These are phyloP conservation scores for Cunninghamia lanceolata DNA, from an alignment of 75 land plant genomes.

Conservation along the genomic window DNA sequence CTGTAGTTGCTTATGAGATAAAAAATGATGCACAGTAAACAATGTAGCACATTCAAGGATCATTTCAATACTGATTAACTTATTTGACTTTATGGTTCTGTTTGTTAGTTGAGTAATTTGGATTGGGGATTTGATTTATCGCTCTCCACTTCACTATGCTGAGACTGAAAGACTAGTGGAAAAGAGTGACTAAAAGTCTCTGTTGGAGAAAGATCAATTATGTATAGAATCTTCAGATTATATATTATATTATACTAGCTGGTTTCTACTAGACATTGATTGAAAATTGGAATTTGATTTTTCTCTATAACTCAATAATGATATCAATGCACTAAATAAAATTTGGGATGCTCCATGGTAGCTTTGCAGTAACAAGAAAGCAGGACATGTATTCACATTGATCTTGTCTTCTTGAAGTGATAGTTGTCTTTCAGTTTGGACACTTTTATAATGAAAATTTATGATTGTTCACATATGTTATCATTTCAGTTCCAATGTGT, in stretches of 20 bases:
- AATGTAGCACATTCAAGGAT: too few relatives aligned
- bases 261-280: background rate
- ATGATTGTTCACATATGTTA: too few relatives aligned
- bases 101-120: constrained; percentile 69
- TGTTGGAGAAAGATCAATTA: constrained; percentile 82
- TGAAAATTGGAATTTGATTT: background rate
- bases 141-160: constrained; percentile 40
- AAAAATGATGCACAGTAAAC: too few relatives aligned
- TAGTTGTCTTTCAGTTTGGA: too few relatives aligned
- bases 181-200: constrained; percentile 60
- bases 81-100: background rate
- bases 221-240: background rate
- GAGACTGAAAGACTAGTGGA: constrained; percentile 28
- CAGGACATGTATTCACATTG: constrained; percentile 71
- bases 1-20: too few relatives aligned
- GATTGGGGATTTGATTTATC: constrained; percentile 89
- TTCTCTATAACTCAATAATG: background rate
- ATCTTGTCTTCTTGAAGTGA: too few relatives aligned
- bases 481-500: too few relatives aligned
- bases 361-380: constrained; percentile 68
- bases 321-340: background rate
- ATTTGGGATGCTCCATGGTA: constrained; percentile 6
- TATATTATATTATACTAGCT: background rate
- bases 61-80: background rate
- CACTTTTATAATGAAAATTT: too few relatives aligned